A percentile compares a stretch with the other conserved stretches of the same genome.
phyloP scores from a whole-genome alignment of 1,139 yeast genomes.

The Yamadazyma atmosphaerica region DNA sequence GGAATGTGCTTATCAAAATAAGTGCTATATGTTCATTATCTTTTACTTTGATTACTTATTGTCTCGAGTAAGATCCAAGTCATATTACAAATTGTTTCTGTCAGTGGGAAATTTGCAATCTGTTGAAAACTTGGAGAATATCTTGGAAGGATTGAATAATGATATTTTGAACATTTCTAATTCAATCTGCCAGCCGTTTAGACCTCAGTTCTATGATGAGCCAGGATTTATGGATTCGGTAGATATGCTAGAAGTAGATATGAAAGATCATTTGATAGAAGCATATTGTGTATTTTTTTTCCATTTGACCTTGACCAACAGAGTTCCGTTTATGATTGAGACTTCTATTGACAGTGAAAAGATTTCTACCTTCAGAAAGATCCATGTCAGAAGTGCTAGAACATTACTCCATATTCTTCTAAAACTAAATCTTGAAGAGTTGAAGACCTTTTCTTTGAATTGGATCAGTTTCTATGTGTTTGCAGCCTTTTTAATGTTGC shows the following conservation, averaged over 20 bases:
- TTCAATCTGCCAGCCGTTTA: conserved; percentile 15
- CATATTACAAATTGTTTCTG: conserved; percentile 30
- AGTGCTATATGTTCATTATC: conserved; percentile 3
- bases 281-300: conserved; percentile 31
- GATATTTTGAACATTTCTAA: conserved; percentile 20
- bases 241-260: not conserved
- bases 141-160: conserved; percentile 23
- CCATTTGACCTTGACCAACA: conserved; percentile 38
- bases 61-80: conserved; percentile 26
- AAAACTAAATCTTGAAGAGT: conserved; percentile 19
- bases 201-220: conserved; percentile 31
- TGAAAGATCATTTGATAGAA: conserved; percentile 16
- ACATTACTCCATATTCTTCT: conserved; percentile 31
- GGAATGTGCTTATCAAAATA: conserved; percentile 5
- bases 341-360: conserved; percentile 19
- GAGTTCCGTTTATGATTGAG: conserved; percentile 30
- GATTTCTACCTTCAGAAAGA: conserved; percentile 23
- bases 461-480: conserved; percentile 38
- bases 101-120: conserved; percentile 23
- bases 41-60: conserved; percentile 18
- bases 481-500: conserved; percentile 35
- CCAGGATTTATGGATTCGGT: conserved; percentile 19
- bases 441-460: conserved; percentile 25
- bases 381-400: conserved; percentile 39
- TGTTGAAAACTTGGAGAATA: conserved; percentile 17